Percentiles rank a stretch among this genome's conserved stretches.
These are phyloP conservation scores for Blepharisma stoltei DNA, from an alignment of 73 alveolate genomes.

Conservation along the genomic window DNA sequence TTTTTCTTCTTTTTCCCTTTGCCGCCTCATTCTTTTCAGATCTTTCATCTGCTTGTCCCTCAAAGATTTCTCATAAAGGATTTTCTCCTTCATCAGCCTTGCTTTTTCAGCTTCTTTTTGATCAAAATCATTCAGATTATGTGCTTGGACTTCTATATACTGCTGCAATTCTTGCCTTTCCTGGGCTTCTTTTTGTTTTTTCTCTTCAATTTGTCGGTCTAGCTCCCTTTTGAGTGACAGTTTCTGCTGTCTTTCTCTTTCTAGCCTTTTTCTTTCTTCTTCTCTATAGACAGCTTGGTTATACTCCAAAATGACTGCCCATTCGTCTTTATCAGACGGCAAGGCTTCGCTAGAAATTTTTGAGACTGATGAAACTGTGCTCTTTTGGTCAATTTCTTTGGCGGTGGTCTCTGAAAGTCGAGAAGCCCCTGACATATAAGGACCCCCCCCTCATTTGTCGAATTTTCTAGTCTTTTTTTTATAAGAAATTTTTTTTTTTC, in stretches of 20 bases:
- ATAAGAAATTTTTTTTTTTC: no score
- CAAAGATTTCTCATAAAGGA: conserved; percentile 19
- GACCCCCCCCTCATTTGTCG: no score
- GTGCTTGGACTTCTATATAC: conserved; percentile 28
- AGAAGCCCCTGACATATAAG: conserved; percentile 30
- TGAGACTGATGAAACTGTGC: neutral
- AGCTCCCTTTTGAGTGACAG: conserved; percentile 16
- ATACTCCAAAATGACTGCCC: conserved; percentile 31
- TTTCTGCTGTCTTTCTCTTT: conserved; percentile 14
- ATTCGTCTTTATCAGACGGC: conserved; percentile 28
- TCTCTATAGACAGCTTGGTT: conserved; percentile 18
- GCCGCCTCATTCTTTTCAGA: neutral
- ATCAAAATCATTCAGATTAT: conserved; percentile 8
- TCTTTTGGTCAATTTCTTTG: neutral
- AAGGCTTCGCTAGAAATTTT: conserved; percentile 2
- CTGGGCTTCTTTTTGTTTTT: neutral
- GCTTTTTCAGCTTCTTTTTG: conserved; percentile 15
- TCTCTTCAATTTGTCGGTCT: conserved; percentile 31
- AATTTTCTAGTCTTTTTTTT: no score
- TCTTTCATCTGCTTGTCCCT: conserved; percentile 19
- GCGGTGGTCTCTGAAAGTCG: conserved; percentile 11
- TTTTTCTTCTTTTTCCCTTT: conserved; percentile 13
- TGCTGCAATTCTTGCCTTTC: conserved; percentile 10
- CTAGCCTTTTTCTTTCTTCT: conserved; percentile 26
- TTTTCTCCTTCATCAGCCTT: neutral